Evolutionary conservation across 2,329 filamentous ascomycete genomes (phyloP), one percentile per base, ranked within the genome.

Genomic region (Emergomyces orientalis): DNA sequence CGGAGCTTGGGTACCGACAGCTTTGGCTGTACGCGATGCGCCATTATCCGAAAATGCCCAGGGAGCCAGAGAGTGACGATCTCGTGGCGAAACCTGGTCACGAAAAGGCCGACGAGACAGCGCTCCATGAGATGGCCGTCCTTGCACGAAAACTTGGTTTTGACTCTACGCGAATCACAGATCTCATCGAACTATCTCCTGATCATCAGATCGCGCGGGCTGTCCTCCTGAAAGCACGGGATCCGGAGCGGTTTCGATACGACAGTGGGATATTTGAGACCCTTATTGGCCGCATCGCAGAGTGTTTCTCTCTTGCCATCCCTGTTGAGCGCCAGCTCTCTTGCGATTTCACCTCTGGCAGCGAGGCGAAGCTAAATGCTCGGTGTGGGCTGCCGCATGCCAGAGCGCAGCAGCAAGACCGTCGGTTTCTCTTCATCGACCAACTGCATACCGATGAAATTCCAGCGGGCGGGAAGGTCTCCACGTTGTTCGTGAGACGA

Each of bases 401-500:
- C 41, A 14, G 59, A 59, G 65, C 37, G 14, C 59, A 69, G 59
- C 47, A 66, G 37, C 62, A 65, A 62, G 67, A 67, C 59, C 58
- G 34, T 54, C 62, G 11, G 30, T 68, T 68, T 55, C 66, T 70
- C 63, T 70, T 70, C 45, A 52, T 70, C n/a, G 60, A 70, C 39
- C 30, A 64, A 59, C 58, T 70, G 30, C 58, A 70, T 63, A 34
- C 55, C 59, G 55, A 62, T 34, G 52, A 47, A 30, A 13, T 64
- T 8, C 32, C 32, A 62, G 30, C 47, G 1, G 54, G 37, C 25
- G 30, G 51, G 19, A 65, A 67, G 45, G 64, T 65, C n/a, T 65
- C 65, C 30, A 65, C 66, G 1, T 51, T 66, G 41, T 67, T 65
- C 22, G 63, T 70, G 49, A 68, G 68, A 63, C 59, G 63, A 51